phyloP scores from a whole-genome alignment of 768 basidiomycete species.

The Amanita subjunquillea region DNA sequence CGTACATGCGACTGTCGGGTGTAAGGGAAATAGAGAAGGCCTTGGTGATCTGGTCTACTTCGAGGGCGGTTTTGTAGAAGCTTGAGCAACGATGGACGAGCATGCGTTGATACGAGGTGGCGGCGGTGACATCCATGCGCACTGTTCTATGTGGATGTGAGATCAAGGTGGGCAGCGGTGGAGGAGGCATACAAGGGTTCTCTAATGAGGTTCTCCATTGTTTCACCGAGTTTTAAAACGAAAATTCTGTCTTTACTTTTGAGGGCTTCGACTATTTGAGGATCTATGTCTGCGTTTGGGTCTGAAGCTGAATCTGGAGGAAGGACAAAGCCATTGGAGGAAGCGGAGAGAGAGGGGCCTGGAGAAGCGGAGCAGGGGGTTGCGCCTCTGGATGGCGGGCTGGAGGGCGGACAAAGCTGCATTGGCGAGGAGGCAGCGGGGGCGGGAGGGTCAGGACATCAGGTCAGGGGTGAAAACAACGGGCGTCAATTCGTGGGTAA shows the following conservation, averaged over 20 bases:
- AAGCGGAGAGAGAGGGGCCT: conserved; percentile 8
- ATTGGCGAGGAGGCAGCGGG: conserved; percentile 1
- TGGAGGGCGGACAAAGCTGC: conserved; percentile 7
- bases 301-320: conserved; percentile 13
- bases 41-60: conserved; percentile 57
- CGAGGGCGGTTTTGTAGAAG: conserved; percentile 68
- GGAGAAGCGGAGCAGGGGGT: conserved; percentile 10
- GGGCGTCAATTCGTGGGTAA: conserved; percentile 25
- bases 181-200: conserved; percentile 1
- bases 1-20: conserved; percentile 69
- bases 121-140: conserved; percentile 56
- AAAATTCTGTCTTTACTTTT: conserved; percentile 82
- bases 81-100: conserved; percentile 80
- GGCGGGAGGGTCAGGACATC: conserved; percentile 16
- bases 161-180: neutral
- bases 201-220: conserved; percentile 65
- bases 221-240: conserved; percentile 82
- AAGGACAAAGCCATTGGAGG: conserved; percentile 8
- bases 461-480: conserved; percentile 12
- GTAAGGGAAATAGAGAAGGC: conserved; percentile 46
- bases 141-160: conserved; percentile 25
- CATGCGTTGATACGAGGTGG: conserved; percentile 76
- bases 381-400: conserved; percentile 8
- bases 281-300: conserved; percentile 46
- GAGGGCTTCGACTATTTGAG: conserved; percentile 77